Evolutionary conservation across 108 stramenopile genomes (phyloP).

Genomic region (Skeletonema marinoi): DNA sequence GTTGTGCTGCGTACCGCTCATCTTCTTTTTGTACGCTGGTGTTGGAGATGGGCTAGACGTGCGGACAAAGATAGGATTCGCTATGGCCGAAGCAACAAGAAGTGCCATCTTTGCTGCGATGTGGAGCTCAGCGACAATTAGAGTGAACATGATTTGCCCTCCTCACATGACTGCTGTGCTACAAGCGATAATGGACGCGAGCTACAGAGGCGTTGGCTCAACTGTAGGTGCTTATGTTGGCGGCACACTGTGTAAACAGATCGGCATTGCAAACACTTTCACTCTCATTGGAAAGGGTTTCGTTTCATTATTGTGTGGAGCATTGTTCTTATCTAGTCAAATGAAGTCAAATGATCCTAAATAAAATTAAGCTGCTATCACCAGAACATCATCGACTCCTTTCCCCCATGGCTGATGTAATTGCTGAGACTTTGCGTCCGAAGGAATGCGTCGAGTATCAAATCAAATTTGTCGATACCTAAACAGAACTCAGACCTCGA

Average conservation of each 20-base stretch:
- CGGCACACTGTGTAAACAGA: conserved; percentile 27
- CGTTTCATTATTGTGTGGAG: conserved; percentile 36
- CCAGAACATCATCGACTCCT: conserved; percentile 68
- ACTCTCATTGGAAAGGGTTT: conserved; percentile 27
- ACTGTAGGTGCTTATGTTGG: conserved; percentile 38
- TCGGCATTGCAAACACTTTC: conserved; percentile 24
- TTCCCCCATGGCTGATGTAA: conserved; percentile 62
- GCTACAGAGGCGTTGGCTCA: conserved; percentile 37
- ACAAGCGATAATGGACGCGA: conserved; percentile 45
- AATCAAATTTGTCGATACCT: conserved; percentile 64
- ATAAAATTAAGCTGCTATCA: conserved; percentile 4
- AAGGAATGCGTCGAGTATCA: conserved; percentile 77
- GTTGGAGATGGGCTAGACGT: conserved; percentile 11
- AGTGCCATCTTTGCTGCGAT: conserved; percentile 39
- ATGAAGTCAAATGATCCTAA: conserved; percentile 1
- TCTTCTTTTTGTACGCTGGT: conserved; percentile 36
- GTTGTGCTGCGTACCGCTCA: conserved; percentile 26
- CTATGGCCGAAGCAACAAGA: conserved; percentile 29
- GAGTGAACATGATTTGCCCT: conserved; percentile 27
- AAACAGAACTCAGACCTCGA: conserved; percentile 48
- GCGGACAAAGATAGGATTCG: conserved; percentile 35
- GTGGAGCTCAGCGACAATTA: conserved; percentile 45
- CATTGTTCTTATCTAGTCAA: neutral
- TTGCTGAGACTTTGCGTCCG: conserved; percentile 83
- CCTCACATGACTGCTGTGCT: conserved; percentile 28